Percentiles rank a stretch among this genome's conserved stretches.
Evolutionary conservation across 148 eudicot genomes (phyloP).

Genomic region (Rhododendron ferrugineum): DNA sequence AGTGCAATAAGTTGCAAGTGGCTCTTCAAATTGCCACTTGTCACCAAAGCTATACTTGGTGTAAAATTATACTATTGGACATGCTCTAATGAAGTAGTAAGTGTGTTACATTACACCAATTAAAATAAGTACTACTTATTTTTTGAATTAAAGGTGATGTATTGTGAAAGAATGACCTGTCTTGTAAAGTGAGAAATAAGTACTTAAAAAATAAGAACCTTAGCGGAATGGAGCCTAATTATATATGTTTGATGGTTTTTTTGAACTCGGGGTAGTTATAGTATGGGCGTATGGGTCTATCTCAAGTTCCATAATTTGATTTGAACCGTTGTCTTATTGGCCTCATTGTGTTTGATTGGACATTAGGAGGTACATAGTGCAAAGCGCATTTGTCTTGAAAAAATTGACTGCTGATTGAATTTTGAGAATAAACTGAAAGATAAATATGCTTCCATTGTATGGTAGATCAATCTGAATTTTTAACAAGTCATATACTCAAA

Average conservation of each 20-base stretch:
- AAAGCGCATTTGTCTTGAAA: neutral
- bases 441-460: neutral
- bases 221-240: no score
- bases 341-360: neutral
- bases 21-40: neutral
- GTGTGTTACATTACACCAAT: no score
- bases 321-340: neutral
- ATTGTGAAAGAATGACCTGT: no score
- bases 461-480: neutral
- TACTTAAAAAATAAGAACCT: no score
- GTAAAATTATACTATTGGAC: no score
- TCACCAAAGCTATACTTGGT: neutral
- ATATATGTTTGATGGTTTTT: neutral
- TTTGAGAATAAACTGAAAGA: neutral
- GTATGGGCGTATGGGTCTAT: neutral
- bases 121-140: no score
- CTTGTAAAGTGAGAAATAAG: no score
- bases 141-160: no score
- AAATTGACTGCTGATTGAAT: neutral
- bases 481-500: neutral
- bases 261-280: neutral
- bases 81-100: neutral
- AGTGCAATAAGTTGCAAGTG: neutral
- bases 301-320: neutral
- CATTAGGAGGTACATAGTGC: neutral